phyloP scores from a whole-genome alignment of 805 yeast species.

The Starmera amethionina region DNA sequence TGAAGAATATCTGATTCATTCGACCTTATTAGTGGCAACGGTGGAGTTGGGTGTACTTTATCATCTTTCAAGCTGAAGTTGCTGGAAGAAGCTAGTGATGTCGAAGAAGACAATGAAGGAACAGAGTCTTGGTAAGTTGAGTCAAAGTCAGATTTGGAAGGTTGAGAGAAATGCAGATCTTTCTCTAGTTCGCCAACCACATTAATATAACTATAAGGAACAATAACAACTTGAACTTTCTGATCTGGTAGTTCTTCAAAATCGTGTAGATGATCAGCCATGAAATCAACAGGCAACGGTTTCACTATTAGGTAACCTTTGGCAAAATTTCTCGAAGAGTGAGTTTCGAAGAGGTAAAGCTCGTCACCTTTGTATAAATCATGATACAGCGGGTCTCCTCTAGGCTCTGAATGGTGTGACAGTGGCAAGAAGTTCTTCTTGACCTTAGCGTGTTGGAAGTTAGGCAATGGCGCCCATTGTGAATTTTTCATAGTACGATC shows the following conservation, averaged over 20 bases:
- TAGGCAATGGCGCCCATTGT: constrained; percentile 41
- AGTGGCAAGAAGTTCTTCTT: constrained; percentile 37
- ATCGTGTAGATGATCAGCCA: constrained; percentile 40
- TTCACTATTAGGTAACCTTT: constrained; percentile 64
- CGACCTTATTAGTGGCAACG: constrained; percentile 42
- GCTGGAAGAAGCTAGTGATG: too few relatives aligned
- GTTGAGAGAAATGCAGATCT: constrained; percentile 22
- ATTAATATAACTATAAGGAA: constrained; percentile 49
- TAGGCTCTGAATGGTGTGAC: constrained; percentile 25
- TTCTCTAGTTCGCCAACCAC: constrained; percentile 34
- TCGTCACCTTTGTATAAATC: constrained; percentile 72
- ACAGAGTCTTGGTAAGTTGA: too few relatives aligned
- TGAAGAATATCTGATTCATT: constrained; percentile 35
- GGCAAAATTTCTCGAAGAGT: constrained; percentile 52
- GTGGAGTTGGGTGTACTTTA: constrained; percentile 24
- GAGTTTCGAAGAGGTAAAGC: constrained; percentile 60
- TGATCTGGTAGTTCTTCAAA: constrained; percentile 55
- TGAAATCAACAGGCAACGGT: constrained; percentile 64
- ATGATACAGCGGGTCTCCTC: constrained; percentile 27
- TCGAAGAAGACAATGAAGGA: too few relatives aligned
- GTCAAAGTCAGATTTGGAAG: constrained; percentile 18
- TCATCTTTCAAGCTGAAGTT: too few relatives aligned
- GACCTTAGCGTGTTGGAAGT: constrained; percentile 33
- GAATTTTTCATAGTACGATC: constrained; percentile 1
- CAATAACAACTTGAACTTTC: constrained; percentile 41